Conservation (phyloP, 192 early-diverging fungal genomes). For the Kickxella alabastrina region DNA sequence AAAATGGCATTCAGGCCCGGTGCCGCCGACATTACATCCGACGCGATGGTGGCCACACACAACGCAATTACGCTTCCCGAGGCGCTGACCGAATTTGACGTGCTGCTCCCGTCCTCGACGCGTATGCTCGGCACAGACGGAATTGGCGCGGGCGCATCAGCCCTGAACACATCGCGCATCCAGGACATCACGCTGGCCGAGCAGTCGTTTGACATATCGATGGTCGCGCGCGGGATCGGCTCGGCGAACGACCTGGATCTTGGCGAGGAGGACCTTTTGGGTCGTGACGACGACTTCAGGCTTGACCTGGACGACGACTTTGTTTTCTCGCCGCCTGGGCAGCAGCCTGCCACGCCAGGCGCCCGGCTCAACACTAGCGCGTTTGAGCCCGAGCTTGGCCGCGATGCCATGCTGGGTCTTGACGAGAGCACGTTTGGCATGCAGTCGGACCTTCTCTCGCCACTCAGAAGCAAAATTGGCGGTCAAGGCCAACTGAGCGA, state of each 20-base stretch:
- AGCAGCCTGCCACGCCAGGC: conserved; percentile 16
- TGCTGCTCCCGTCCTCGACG: conserved; percentile 72
- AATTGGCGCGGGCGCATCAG: neutral
- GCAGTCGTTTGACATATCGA: conserved; percentile 52
- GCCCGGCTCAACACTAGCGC: conserved; percentile 26
- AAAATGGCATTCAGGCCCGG: conserved; percentile 78
- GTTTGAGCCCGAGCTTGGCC: conserved; percentile 57
- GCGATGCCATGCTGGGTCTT: conserved; percentile 52
- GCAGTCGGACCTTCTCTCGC: conserved; percentile 28
- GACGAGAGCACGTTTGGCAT: conserved; percentile 39
- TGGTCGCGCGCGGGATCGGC: conserved; percentile 37
- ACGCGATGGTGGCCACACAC: conserved; percentile 63
- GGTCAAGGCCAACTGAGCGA: conserved; percentile 7
- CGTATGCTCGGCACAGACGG: conserved; percentile 24
- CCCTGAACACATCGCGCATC: conserved; percentile 54
- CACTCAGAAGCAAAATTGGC: conserved; percentile 25
- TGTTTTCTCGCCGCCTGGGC: conserved; percentile 36
- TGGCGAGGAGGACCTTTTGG: conserved; percentile 51
- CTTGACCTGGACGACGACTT: conserved; percentile 50
- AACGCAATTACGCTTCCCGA: conserved; percentile 88
- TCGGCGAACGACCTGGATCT: conserved; percentile 21
- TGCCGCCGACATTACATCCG: conserved; percentile 79
- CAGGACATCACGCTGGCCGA: conserved; percentile 72
- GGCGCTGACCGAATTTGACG: conserved; percentile 85
- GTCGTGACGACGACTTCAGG: conserved; percentile 57